Conservation (phyloP, 768 basidiomycete genomes). For the Collybia sp. region DNA sequence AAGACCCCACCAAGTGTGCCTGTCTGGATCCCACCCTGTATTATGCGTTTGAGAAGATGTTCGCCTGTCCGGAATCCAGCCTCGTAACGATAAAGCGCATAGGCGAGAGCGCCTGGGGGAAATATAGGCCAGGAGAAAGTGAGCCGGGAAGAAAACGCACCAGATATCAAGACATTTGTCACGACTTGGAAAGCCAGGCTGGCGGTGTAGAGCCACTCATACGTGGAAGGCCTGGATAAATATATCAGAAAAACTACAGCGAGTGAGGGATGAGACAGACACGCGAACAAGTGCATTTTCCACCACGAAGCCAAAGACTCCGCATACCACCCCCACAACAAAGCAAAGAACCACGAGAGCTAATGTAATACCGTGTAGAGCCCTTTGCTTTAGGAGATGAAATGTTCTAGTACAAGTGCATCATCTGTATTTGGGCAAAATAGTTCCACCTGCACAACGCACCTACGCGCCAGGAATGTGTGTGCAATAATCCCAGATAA, state of each 20-base stretch:
- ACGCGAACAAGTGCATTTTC: conserved; percentile 9
- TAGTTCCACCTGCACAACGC: background rate
- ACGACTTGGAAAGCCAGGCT: conserved; percentile 7
- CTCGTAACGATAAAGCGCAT: conserved; percentile 13
- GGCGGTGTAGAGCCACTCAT: background rate
- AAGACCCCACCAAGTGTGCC: conserved; percentile 30
- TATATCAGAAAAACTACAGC: background rate
- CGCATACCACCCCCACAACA: conserved; percentile 8
- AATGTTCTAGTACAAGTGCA: too few species aligned
- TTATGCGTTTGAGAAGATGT: conserved; percentile 19
- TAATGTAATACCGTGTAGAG: background rate
- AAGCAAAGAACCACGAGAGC: conserved; percentile 7
- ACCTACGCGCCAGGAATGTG: conserved; percentile 27
- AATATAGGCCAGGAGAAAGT: background rate
- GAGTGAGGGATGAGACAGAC: conserved; percentile 5
- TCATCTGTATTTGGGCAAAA: too few species aligned
- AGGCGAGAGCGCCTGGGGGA: conserved; percentile 13
- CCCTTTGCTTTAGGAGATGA: too few species aligned
- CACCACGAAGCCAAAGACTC: conserved; percentile 8
- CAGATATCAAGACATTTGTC: conserved; percentile 8
- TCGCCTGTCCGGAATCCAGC: conserved; percentile 8
- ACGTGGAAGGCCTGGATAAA: background rate
- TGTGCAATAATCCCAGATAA: conserved; percentile 32
- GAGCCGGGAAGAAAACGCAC: background rate
- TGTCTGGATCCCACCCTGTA: conserved; percentile 29